Conservation (phyloP, 225 moss, liverwort and hornwort species). For the Physcomitrium patens region DNA sequence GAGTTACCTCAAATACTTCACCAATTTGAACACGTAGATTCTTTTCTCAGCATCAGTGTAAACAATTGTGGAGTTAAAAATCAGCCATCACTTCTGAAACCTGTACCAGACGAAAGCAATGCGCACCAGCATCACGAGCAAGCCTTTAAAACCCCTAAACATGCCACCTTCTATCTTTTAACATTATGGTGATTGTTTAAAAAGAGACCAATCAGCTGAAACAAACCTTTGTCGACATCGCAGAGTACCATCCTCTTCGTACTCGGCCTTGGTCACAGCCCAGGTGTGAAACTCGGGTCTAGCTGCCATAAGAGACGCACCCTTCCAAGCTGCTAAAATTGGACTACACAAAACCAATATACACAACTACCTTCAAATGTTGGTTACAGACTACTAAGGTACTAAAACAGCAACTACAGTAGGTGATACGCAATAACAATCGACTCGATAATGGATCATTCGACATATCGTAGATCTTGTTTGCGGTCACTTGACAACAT, state of each 20-base stretch:
- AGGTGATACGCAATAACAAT: conserved; percentile 2
- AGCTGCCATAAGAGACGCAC: conserved; percentile 82
- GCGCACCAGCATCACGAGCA: conserved; percentile 12
- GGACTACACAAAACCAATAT: conserved; percentile 51
- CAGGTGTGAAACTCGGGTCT: conserved; percentile 79
- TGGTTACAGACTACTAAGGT: conserved; percentile 13
- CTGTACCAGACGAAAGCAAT: conserved; percentile 35
- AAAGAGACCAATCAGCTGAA: background rate
- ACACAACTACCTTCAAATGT: conserved; percentile 23
- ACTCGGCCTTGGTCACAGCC: conserved; percentile 87
- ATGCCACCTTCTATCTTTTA: background rate
- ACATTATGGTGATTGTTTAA: too few relatives aligned
- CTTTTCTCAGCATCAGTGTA: conserved; percentile 2
- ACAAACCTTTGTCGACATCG: conserved; percentile 85
- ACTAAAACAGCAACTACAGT: conserved; percentile 13
- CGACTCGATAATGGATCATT: too few relatives aligned
- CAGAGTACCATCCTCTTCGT: conserved; percentile 82
- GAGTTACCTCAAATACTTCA: conserved; percentile 6
- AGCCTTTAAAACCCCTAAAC: background rate
- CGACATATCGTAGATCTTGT: background rate
- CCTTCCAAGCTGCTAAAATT: conserved; percentile 85
- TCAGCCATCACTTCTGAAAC: conserved; percentile 39
- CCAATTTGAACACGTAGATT: conserved; percentile 12
- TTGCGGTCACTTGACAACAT: background rate
- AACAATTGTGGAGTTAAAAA: background rate